Base-by-base conservation (phyloP, 306 rosid genomes). In the Boehmeria nivea region DNA sequence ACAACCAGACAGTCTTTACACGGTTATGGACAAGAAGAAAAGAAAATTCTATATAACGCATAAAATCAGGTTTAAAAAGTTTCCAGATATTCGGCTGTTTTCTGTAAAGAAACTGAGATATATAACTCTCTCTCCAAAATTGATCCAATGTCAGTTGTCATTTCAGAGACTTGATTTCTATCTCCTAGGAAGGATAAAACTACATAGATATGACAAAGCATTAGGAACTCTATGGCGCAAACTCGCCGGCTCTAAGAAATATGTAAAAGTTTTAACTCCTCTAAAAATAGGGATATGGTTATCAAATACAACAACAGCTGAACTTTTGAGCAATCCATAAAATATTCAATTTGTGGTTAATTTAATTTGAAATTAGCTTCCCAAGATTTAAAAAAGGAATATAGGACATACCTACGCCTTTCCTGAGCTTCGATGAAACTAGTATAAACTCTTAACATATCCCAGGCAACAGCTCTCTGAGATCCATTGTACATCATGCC, bases 401-500 rank as follows among this genome's bases (percentile, higher is more conserved):
- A 56, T 6, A 45, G 57, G 31, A 55, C 42, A 59, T 78, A 87
- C 99, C 99, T 87, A 71, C 83, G 95, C 63, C 86, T 84, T 77
- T 87, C 96, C 66, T 84, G 84, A 64, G 95, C 77, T 59, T 87
- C 96, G 67, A 91, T 59, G 55, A 87, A 87, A 65, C 53, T 72
- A 63, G 84, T 61, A 59, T 91, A 91, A 61, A 91, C 72, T 73
- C 59, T 87, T 59, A 78, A 82, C 99, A 91, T 91, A 84, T 91
- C 96, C 99, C 96, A 87, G 43, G 99, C 89, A 76, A 78, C 84
- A 64, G 93, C 87, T 60, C 77, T 84, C 99, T 91, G 82, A 62
- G 57, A 61, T 54, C 47, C 62, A 63, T 46, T 17, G 46, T 68
- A 42, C 18, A 42, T 18, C 26, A 26, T 15, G 31, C 47, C 12